These are phyloP conservation scores for Candida methanosorbosa DNA, from an alignment of 805 yeast genomes.

Conservation along the genomic window DNA sequence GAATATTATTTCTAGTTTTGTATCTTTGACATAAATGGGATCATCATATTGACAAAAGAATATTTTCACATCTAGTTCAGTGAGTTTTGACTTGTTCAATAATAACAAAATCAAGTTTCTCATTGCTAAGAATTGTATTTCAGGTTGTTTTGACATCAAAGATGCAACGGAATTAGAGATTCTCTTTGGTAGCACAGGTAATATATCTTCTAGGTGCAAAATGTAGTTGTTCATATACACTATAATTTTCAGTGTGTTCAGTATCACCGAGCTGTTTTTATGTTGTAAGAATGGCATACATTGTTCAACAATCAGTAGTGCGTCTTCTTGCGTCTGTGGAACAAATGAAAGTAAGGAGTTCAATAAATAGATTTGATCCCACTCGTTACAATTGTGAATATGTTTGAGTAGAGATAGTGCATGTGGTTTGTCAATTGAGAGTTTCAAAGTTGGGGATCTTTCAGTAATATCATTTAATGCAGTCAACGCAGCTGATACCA, in stretches of 20 bases:
- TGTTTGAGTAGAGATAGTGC: constrained; percentile 33
- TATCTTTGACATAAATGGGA: constrained; percentile 81
- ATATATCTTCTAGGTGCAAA: constrained; percentile 40
- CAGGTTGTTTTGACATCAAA: constrained; percentile 67
- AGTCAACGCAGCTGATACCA: constrained; percentile 66
- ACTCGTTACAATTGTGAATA: constrained; percentile 44
- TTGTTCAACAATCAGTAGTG: constrained; percentile 54
- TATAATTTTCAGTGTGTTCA: constrained; percentile 67
- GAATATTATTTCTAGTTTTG: constrained; percentile 82
- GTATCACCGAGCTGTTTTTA: constrained; percentile 70
- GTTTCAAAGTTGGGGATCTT: constrained; percentile 34
- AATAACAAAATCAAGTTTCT: constrained; percentile 73
- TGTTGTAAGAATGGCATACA: constrained; percentile 69
- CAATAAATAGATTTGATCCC: constrained; percentile 67
- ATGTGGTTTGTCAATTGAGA: constrained; percentile 43
- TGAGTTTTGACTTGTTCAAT: constrained; percentile 52
- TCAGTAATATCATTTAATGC: constrained; percentile 61
- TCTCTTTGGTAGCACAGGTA: constrained; percentile 46
- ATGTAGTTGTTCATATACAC: constrained; percentile 70
- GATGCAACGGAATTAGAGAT: constrained; percentile 64
- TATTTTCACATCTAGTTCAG: constrained; percentile 61
- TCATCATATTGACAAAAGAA: constrained; percentile 82
- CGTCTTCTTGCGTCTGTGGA: constrained; percentile 63
- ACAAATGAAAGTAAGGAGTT: constrained; percentile 58
- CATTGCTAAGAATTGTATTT: constrained; percentile 73